These are phyloP conservation scores for Heliocybe sulcata DNA, from an alignment of 1,284 basidiomycete species.

Conservation along the genomic window DNA sequence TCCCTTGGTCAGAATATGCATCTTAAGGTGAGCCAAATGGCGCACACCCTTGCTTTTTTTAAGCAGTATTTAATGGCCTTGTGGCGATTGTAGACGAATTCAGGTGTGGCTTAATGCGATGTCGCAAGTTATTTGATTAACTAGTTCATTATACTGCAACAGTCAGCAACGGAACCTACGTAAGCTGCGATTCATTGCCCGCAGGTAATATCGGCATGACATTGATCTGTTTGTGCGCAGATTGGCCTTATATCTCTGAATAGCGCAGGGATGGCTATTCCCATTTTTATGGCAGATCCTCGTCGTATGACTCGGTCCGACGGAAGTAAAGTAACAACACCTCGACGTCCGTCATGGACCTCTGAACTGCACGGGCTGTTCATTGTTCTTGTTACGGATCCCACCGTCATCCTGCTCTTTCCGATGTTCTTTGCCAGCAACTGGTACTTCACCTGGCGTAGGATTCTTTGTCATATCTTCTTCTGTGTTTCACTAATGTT, in stretches of 20 bases:
- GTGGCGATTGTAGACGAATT: conserved; percentile 16
- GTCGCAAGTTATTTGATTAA: not conserved
- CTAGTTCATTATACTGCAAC: conserved; percentile 6
- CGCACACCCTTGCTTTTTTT: not conserved
- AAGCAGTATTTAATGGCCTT: conserved; percentile 5
- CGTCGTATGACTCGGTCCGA: conserved; percentile 28
- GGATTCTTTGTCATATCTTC: not conserved
- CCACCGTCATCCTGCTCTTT: conserved; percentile 27
- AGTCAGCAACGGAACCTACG: conserved; percentile 59
- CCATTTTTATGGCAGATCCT: conserved; percentile 25
- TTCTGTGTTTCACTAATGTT: not conserved
- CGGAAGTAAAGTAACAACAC: conserved; percentile 22
- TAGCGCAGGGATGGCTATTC: conserved; percentile 12
- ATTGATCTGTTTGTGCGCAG: not conserved
- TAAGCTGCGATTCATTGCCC: conserved; percentile 20
- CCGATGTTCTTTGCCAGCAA: conserved; percentile 26
- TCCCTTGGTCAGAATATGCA: conserved; percentile 42
- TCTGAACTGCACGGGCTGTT: conserved; percentile 25
- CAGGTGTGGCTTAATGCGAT: conserved; percentile 16
- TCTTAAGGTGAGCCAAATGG: not conserved
- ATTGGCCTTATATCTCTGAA: conserved; percentile 28
- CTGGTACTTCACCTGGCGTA: not conserved
- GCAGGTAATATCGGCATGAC: not conserved
- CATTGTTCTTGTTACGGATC: conserved; percentile 25
- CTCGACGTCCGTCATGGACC: conserved; percentile 27